Base-by-base conservation (phyloP, 1,284 basidiomycete species). In the Moesziomyces sp. region DNA sequence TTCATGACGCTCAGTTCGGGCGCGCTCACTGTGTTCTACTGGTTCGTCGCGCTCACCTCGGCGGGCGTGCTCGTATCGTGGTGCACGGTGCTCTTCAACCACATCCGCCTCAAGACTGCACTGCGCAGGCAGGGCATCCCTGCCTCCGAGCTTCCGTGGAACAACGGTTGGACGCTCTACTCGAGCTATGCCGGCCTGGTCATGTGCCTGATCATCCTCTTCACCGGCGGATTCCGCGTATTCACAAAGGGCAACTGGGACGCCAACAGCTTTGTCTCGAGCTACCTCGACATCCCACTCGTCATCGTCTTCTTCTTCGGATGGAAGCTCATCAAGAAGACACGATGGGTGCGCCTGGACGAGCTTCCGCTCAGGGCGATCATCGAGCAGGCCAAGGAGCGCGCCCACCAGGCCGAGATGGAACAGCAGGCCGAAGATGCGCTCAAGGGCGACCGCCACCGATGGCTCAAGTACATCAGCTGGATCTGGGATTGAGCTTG, bases 11-110 rank as follows among this genome's bases (percentile, higher is more conserved):
- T 77, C 24, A 59, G 57, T 7, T 62, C 45, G 18, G 76, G 74
- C 42, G 65, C 78, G 2, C 86, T 64, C 58, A 70, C 52, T 91
- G 93, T 45, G 92, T 96, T 83, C 85, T 85, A 80, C 64, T 83
- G 73, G 61, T 64, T 77, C 78, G 52, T 90, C 76, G 89, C 90
- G 80, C 85, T 92, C 57, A 90, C 87, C 6, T 88, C 90, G 10
- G 89, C 89, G 28, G 87, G 88, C 14, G 90, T 90, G 43, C 83
- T 91, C 50, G 87, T 92, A 85, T 92, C 91, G 13, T 96, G 93
- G 93, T 90, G 91, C 78, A 92, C 88, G 46, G 91, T 93, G 84
- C 89, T 90, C 80, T 58, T 91, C 48, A 90, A 91, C 10, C 93
- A 91, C 85, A 81, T 92, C 58, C 89, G 88, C 83, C 93, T 93